Conservation (phyloP, 2,329 filamentous ascomycete genomes). For the Metarhizium humberi region DNA sequence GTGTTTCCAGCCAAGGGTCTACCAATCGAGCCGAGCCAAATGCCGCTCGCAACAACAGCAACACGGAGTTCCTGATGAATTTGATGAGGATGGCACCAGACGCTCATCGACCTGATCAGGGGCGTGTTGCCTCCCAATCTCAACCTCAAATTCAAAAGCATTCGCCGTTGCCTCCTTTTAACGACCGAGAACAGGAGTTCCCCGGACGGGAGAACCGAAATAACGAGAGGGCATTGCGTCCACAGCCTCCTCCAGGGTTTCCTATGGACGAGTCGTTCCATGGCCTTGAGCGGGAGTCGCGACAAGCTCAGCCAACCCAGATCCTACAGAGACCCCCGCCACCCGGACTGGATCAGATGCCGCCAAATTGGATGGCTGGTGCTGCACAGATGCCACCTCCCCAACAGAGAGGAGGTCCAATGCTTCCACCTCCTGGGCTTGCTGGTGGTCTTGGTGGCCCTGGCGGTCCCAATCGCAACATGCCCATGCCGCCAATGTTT, state of each 20-base stretch:
- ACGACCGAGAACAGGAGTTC: slow-evolving; percentile 41
- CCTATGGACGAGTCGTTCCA: slow-evolving; percentile 44
- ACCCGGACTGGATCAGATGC: slow-evolving; percentile 52
- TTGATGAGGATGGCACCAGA: slow-evolving; percentile 57
- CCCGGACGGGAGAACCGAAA: slow-evolving; percentile 21
- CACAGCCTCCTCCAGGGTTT: slow-evolving; percentile 39
- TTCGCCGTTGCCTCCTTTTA: slow-evolving; percentile 35
- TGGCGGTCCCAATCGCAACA: slow-evolving; percentile 24
- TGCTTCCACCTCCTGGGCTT: slow-evolving; percentile 33
- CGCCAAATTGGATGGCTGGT: slow-evolving; percentile 42
- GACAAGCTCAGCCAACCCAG: slow-evolving; percentile 48
- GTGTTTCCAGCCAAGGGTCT: slow-evolving; percentile 40
- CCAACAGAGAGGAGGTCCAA: slow-evolving; percentile 35
- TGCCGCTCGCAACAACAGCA: slow-evolving; percentile 43
- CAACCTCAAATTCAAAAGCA: slow-evolving; percentile 19
- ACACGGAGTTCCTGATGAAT: slow-evolving; percentile 78
- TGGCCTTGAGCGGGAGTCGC: slow-evolving; percentile 36
- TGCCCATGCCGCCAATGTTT: slow-evolving; percentile 50
- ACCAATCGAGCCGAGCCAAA: slow-evolving; percentile 34
- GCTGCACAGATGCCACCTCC: slow-evolving; percentile 35
- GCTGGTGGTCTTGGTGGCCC: slow-evolving; percentile 12
- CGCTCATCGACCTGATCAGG: slow-evolving; percentile 40
- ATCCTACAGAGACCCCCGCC: slow-evolving; percentile 56
- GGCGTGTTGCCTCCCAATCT: slow-evolving; percentile 7
- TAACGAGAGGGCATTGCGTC: slow-evolving; percentile 31